Percentiles rank a stretch among this genome's conserved stretches.
Conservation (phyloP, 805 yeast genomes). For the Wickerhamomyces queroliae region DNA sequence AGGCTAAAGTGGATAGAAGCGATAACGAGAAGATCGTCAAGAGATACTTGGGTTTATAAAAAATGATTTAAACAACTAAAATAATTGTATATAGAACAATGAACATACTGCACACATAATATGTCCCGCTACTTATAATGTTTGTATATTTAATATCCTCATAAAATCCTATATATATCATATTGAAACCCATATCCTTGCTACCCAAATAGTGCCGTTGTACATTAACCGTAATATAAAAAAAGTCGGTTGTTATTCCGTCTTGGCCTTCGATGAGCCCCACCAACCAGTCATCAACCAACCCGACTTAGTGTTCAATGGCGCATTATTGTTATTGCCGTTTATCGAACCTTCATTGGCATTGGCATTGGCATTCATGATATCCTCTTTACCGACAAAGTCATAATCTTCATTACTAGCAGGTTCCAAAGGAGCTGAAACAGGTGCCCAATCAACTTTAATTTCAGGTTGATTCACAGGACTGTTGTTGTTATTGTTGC, state of each 20-base stretch:
- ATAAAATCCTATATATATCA: background rate
- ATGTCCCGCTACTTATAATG: too few species aligned
- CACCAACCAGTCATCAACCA: constrained; percentile 2
- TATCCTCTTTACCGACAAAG: constrained; percentile 33
- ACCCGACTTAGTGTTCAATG: background rate
- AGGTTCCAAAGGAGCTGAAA: background rate
- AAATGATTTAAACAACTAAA: background rate
- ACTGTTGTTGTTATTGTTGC: background rate
- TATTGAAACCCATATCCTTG: background rate
- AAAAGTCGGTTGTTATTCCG: too few species aligned
- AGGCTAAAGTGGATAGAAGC: constrained; percentile 11
- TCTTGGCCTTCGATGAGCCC: background rate
- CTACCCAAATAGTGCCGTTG: background rate
- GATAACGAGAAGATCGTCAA: constrained; percentile 19
- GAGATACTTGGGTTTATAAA: constrained; percentile 14
- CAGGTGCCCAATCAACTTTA: background rate
- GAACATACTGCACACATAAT: too few species aligned
- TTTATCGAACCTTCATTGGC: background rate
- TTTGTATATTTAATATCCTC: too few species aligned
- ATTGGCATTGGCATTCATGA: constrained; percentile 9
- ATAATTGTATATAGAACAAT: too few species aligned
- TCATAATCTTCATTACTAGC: constrained; percentile 36
- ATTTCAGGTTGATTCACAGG: background rate
- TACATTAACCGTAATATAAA: background rate
- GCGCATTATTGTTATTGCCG: background rate